Conservation (phyloP, 139 green algal genomes). For the Parachlorella kessleri region DNA sequence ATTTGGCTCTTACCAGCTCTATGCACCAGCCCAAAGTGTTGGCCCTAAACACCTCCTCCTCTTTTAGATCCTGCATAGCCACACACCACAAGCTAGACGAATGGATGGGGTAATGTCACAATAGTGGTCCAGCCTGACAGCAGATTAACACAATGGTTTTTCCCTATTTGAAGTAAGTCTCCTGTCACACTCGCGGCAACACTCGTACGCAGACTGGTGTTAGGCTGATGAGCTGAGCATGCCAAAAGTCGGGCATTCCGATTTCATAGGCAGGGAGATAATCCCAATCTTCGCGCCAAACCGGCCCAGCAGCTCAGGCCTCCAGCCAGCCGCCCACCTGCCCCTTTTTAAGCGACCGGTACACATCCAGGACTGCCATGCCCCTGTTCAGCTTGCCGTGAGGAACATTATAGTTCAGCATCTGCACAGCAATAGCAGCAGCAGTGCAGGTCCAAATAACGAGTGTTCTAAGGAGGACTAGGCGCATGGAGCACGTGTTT, state of each 20-base stretch:
- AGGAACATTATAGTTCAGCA: conserved; percentile 96
- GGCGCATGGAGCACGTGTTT: too few relatives aligned
- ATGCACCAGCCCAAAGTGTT: conserved; percentile 97
- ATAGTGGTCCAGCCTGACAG: too few relatives aligned
- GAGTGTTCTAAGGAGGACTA: too few relatives aligned
- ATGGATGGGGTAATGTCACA: not conserved
- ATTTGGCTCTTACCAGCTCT: conserved; percentile 85
- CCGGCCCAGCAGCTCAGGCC: not conserved
- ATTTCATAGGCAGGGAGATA: too few relatives aligned
- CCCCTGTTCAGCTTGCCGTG: conserved; percentile 97
- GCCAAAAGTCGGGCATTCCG: too few relatives aligned
- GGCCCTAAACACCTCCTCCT: conserved; percentile 78
- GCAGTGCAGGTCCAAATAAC: too few relatives aligned
- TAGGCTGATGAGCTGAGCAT: too few relatives aligned
- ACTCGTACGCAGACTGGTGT: too few relatives aligned
- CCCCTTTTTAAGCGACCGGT: not conserved
- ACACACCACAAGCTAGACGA: not conserved
- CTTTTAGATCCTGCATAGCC: conserved; percentile 47
- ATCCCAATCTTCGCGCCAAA: not conserved
- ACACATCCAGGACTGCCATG: conserved; percentile 92
- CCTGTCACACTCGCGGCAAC: too few relatives aligned
- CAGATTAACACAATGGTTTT: too few relatives aligned
- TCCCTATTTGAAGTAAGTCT: too few relatives aligned
- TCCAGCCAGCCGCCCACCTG: not conserved
- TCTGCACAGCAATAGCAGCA: too few relatives aligned